phyloP scores from a whole-genome alignment of 352 stramenopile species.

The Pythium apleroticum region DNA sequence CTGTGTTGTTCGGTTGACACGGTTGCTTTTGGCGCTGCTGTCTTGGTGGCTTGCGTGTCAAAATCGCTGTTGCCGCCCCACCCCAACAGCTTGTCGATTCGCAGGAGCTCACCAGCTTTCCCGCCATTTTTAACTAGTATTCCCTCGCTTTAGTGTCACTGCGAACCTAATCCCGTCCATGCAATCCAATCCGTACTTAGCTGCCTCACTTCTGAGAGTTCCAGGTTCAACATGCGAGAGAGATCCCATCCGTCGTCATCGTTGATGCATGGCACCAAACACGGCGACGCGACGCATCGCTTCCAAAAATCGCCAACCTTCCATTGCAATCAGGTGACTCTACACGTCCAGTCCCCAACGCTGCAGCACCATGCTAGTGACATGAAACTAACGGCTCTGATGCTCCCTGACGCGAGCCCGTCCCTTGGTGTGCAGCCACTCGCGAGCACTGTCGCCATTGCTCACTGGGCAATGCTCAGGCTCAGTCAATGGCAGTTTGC shows the following conservation, averaged over 20 bases:
- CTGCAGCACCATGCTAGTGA: neutral
- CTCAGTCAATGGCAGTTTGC: neutral
- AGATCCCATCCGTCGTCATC: conserved; percentile 4
- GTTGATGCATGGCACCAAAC: neutral
- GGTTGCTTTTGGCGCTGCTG: neutral
- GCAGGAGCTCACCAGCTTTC: neutral
- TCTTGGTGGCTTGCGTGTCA: neutral
- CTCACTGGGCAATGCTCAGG: too few species aligned
- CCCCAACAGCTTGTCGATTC: neutral
- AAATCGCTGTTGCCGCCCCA: neutral
- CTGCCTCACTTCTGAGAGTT: conserved; percentile 12
- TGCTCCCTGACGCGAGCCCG: neutral
- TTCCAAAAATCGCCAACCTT: neutral
- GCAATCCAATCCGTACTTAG: conserved; percentile 12
- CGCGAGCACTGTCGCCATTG: too few species aligned
- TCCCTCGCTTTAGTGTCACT: conserved; percentile 3
- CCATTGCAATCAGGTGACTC: too few species aligned
- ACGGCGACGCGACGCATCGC: neutral
- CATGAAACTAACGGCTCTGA: neutral
- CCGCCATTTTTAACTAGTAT: conserved; percentile 13
- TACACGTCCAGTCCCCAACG: too few species aligned
- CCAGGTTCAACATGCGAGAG: conserved; percentile 6
- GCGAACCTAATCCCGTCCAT: conserved; percentile 11
- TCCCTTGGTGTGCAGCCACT: neutral
- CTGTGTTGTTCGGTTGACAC: neutral